phyloP scores from a whole-genome alignment of 768 basidiomycete species.

The Coprinopsis sp. region DNA sequence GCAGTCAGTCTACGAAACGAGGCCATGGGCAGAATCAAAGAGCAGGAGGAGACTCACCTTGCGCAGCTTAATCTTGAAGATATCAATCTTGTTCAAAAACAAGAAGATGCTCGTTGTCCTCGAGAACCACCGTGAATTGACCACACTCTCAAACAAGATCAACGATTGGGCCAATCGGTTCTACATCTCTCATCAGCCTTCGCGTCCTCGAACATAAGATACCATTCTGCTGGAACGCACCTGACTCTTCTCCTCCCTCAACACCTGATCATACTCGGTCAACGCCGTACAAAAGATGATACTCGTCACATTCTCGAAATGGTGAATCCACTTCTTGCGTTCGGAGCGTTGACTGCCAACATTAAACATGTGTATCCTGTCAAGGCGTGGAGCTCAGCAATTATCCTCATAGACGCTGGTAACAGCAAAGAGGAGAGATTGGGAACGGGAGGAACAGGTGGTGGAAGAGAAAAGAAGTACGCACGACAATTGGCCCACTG shows the following conservation, averaged over 20 bases:
- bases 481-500: constrained; percentile 60
- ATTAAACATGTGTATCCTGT: constrained; percentile 67
- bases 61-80: constrained; percentile 86
- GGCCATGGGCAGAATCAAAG: no score
- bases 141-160: constrained; percentile 86
- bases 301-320: constrained; percentile 55
- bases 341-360: constrained; percentile 81
- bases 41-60: constrained; percentile 34
- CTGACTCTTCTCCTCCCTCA: constrained; percentile 64
- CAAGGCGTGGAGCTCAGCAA: not conserved
- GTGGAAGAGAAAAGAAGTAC: no score
- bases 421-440: no score
- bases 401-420: no score
- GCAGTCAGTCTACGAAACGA: not conserved
- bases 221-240: constrained; percentile 28
- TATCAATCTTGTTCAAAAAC: constrained; percentile 91
- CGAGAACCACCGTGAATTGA: constrained; percentile 91
- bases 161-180: constrained; percentile 94
- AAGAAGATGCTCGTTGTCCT: constrained; percentile 89
- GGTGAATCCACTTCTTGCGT: constrained; percentile 79
- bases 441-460: not conserved
- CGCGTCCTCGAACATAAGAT: not conserved
- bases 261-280: constrained; percentile 72
- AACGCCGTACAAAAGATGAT: constrained; percentile 67
- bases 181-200: constrained; percentile 28